These are phyloP conservation scores for Cicer bijugum DNA, from an alignment of 306 rosid genomes.

Conservation along the genomic window DNA sequence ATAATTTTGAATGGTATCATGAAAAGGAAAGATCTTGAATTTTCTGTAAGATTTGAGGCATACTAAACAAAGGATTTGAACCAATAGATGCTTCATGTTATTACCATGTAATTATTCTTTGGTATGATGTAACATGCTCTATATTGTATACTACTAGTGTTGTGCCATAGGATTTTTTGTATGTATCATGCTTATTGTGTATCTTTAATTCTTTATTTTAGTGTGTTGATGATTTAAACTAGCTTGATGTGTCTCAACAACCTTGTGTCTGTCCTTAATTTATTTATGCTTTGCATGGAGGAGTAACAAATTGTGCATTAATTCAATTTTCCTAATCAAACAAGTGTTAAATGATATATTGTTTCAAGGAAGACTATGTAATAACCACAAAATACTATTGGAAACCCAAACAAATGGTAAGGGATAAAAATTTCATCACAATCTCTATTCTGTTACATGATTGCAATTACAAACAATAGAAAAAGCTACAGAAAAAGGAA, in stretches of 20 bases:
- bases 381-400: background rate
- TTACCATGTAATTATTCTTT: conserved; percentile 38
- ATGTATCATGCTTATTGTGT: conserved; percentile 34
- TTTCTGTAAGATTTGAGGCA: conserved; percentile 28
- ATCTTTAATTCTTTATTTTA: conserved; percentile 26
- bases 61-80: conserved; percentile 32
- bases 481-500: conserved; percentile 25
- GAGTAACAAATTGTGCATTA: background rate
- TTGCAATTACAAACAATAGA: conserved; percentile 36
- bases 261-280: background rate
- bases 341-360: background rate
- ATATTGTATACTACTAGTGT: conserved; percentile 11
- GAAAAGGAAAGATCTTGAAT: conserved; percentile 33
- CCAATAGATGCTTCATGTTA: conserved; percentile 27
- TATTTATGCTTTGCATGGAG: conserved; percentile 19
- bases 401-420: conserved; percentile 19
- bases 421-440: conserved; percentile 44
- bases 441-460: conserved; percentile 37
- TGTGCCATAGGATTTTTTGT: background rate
- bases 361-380: background rate
- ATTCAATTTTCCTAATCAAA: background rate
- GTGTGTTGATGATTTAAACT: background rate
- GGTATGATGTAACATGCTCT: conserved; percentile 12
- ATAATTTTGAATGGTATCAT: conserved; percentile 30
- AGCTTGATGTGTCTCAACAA: background rate